Conservation (phyloP, 495 filamentous ascomycete genomes). For the Oleoguttula mirabilis region DNA sequence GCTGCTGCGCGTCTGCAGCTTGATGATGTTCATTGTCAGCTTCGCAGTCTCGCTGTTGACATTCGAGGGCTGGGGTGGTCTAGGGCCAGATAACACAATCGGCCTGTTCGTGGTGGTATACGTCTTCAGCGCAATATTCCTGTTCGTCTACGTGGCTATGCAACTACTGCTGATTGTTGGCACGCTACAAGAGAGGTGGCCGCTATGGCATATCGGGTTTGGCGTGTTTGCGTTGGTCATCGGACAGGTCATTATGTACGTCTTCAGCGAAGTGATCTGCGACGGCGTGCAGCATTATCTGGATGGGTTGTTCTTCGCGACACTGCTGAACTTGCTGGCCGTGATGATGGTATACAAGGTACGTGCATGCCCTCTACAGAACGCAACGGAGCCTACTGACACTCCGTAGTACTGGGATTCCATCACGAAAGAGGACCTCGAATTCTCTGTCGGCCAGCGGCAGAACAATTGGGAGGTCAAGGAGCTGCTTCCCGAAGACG, state of each 20-base stretch:
- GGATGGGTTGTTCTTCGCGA: conserved; percentile 90
- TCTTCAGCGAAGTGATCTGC: conserved; percentile 77
- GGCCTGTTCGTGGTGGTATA: conserved; percentile 90
- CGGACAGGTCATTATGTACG: conserved; percentile 88
- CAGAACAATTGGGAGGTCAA: conserved; percentile 99
- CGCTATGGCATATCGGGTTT: conserved; percentile 84
- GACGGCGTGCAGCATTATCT: conserved; percentile 79
- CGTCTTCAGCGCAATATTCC: conserved; percentile 73
- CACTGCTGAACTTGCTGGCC: conserved; percentile 81
- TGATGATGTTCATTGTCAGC: conserved; percentile 74
- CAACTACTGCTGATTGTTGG: conserved; percentile 79
- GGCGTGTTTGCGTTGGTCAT: conserved; percentile 84
- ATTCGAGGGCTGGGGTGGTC: conserved; percentile 82
- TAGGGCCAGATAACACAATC: conserved; percentile 71
- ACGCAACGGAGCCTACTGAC: background rate
- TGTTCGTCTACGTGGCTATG: conserved; percentile 76
- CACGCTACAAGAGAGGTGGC: conserved; percentile 92
- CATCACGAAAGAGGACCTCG: conserved; percentile 94
- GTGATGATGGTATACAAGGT: conserved; percentile 99
- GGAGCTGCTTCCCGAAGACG: conserved; percentile 80
- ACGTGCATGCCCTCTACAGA: conserved; percentile 17
- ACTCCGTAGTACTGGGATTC: conserved; percentile 85
- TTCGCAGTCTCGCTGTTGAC: conserved; percentile 81
- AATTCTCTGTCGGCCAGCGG: conserved; percentile 92
- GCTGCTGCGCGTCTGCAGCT: conserved; percentile 68